Base-by-base conservation (phyloP, 1,139 yeast genomes). In the Scheffersomyces insectosa region DNA sequence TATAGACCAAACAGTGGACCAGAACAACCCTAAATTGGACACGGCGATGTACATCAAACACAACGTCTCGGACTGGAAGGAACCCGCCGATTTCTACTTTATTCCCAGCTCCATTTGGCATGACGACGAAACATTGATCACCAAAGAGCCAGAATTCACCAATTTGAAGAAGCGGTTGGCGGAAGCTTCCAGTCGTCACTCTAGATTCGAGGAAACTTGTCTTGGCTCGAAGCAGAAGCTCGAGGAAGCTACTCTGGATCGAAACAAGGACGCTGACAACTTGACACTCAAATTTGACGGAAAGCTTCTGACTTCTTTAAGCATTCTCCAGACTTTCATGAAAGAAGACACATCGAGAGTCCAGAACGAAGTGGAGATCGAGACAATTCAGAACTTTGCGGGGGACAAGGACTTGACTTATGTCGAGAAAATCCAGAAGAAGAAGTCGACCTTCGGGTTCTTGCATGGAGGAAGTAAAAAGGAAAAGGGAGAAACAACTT, bases 51-150 rank as follows among this genome's bases (percentile, higher is more conserved):
- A 84, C 65, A 82, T 90, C 44, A 90, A 90, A 59, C 99, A 95
- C 65, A 95, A 95, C 59, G 46, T 70, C 20, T 57, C 72, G 16
- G 77, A 76, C 30, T 93, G 97, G 97, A 72, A 74, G 38, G 98
- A 90, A 56, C 99, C 98, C 0, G 70, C 70, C 5, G 98, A 93
- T 64, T 88, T 85, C 59, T 78, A 80, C 52, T 95, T 85, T 57
- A 79, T 88, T 51, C 97, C 98, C 1, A 84, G 96, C 33, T 83
- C 91, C 29, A 86, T 95, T 39, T 95, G 99, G 99, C 98, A 91
- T 64, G 99, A 93, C 58, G 97, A 93, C 63, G 96, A 90, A 50
- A 72, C 80, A 38, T 81, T 93, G 68, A 72, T 83, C 12, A 77
- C 80, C 2, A 76, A 78, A 14, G 83, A 80, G 34, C 77, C 78